These are phyloP conservation scores for Colletotrichum scovillei DNA, from an alignment of 2,329 filamentous ascomycete species.

Conservation along the genomic window DNA sequence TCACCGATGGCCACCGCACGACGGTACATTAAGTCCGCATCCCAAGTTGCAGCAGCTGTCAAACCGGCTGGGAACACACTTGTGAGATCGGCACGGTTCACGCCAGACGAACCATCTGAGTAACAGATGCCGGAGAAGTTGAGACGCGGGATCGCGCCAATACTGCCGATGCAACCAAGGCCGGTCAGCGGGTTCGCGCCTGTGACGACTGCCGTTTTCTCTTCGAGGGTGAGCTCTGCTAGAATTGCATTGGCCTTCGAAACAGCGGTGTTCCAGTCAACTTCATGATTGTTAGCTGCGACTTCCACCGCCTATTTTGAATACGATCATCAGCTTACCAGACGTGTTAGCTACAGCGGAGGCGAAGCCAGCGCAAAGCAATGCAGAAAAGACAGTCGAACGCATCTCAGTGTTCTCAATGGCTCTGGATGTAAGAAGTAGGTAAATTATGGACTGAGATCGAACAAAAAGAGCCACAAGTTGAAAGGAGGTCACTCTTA, in stretches of 20 bases:
- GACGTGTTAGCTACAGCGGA: too few species aligned
- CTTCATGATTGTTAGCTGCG: too few species aligned
- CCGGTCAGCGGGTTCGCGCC: slow-evolving; percentile 78
- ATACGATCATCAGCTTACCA: too few species aligned
- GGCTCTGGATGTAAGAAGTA: too few species aligned
- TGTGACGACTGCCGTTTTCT: slow-evolving; percentile 84
- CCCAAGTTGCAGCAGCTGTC: slow-evolving; percentile 84
- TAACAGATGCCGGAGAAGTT: slow-evolving; percentile 80
- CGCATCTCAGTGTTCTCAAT: too few species aligned
- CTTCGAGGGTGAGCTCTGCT: slow-evolving; percentile 74
- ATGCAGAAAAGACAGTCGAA: too few species aligned
- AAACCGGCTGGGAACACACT: slow-evolving; percentile 80
- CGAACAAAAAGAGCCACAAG: too few species aligned
- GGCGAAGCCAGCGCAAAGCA: too few species aligned
- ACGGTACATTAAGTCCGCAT: slow-evolving; percentile 77
- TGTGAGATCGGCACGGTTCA: slow-evolving; percentile 58
- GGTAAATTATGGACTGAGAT: too few species aligned
- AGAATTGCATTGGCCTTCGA: slow-evolving; percentile 77
- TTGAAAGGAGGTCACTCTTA: too few species aligned
- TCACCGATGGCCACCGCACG: slow-evolving; percentile 76
- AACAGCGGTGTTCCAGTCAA: slow-evolving; percentile 74
- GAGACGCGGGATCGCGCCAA: slow-evolving; percentile 63
- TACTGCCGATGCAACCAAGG: slow-evolving; percentile 75
- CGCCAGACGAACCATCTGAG: slow-evolving; percentile 83
- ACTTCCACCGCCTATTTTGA: too few species aligned